phyloP scores from a whole-genome alignment of 2,329 filamentous ascomycete genomes.

The Diaporthe caulivora region DNA sequence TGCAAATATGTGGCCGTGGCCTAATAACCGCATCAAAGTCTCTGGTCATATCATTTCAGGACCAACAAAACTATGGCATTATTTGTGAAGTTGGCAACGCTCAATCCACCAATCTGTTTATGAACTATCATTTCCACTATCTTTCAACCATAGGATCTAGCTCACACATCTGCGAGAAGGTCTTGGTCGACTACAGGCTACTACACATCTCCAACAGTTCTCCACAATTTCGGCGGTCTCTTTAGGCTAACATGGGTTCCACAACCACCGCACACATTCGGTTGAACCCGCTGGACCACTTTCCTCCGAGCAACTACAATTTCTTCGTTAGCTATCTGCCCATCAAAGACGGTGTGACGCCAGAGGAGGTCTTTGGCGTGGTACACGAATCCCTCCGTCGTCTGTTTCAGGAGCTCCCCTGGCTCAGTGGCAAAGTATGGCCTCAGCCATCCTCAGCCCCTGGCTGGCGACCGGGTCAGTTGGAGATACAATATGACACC shows the following conservation, averaged over 20 bases:
- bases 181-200: not conserved
- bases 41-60: not conserved
- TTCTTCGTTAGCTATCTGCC: slow-evolving; percentile 19
- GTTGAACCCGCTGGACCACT: slow-evolving; percentile 30
- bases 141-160: not conserved
- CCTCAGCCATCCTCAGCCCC: slow-evolving; percentile 16
- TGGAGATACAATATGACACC: slow-evolving; percentile 40
- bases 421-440: slow-evolving; percentile 41
- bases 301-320: slow-evolving; percentile 24
- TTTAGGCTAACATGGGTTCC: not conserved
- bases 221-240: not conserved
- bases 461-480: slow-evolving; percentile 41
- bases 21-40: not conserved
- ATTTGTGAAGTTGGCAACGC: not conserved
- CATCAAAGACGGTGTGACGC: slow-evolving; percentile 18
- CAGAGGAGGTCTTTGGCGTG: slow-evolving; percentile 25
- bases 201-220: not conserved
- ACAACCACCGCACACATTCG: not conserved
- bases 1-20: not conserved
- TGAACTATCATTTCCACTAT: not conserved
- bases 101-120: not conserved
- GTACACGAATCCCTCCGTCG: slow-evolving; percentile 35
- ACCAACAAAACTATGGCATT: not conserved
- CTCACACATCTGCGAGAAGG: not conserved
- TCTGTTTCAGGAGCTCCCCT: slow-evolving; percentile 39